Base-by-base conservation (phyloP, 83 land plant species). In the Larix sibirica region DNA sequence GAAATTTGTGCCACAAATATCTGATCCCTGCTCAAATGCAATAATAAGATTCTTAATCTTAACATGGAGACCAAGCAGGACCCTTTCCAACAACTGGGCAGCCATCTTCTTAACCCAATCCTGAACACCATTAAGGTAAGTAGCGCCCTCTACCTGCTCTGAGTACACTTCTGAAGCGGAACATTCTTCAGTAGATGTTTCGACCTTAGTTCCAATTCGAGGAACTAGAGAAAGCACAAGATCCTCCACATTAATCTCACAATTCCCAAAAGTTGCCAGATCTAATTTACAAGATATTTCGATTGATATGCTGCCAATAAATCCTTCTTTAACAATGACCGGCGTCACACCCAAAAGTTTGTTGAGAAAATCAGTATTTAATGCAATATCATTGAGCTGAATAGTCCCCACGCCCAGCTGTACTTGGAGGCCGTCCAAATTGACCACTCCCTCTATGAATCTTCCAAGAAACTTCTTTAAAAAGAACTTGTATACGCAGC, bases 391-490 rank as follows among this genome's bases (percentile, higher is more conserved):
- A 69, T 83, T 79, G 78, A 97, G 95, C 77, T 90, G 91, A 73
- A 92, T 83, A 12, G 86, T 90, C 81, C 95, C 97, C 17, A 73
- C 83, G 59, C 90, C 73, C 5, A 96, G 90, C 94, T 94, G 95
- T 17, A 97, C 92, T 58, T 97, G 97, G 21, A 97, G 91, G 87
- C 96, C 94, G 42, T 94, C 98, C 79, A 93, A 79, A 71, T 97
- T 98, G 71, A 96, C 74, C 59, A 96, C 98, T 2, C 95, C 98
- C 33, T 88, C 21, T 0, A 97, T 81, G 62, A 94, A 83, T 44
- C 88, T 84, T 82, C 98, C 98, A 24, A 95, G 75, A 78, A 88
- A 85, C 88, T 89, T 98, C 97, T 97, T 95, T 87, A 97, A 77
- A 50, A 91, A 54, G 79, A 94, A 96, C 82, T 96, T 92, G 86